phyloP scores from a whole-genome alignment of 805 yeast species.

The Metahyphopichia silvanorum region DNA sequence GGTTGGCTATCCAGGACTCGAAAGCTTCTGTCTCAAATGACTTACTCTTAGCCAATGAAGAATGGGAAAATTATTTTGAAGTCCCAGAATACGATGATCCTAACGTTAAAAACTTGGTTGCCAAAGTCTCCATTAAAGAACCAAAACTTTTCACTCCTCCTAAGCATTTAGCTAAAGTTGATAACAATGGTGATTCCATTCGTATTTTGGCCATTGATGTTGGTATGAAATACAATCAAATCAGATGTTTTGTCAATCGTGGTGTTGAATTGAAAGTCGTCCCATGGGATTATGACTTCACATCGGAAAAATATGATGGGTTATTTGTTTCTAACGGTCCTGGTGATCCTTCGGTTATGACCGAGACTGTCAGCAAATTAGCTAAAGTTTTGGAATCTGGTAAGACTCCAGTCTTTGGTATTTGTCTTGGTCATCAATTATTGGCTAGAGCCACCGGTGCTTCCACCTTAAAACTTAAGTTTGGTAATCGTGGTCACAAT shows the following conservation, averaged over 20 bases:
- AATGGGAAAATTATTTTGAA: slow-evolving; percentile 65
- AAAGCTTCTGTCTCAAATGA: slow-evolving; percentile 15
- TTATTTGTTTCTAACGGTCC: slow-evolving; percentile 97
- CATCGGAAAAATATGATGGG: slow-evolving; percentile 85
- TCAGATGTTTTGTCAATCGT: slow-evolving; percentile 91
- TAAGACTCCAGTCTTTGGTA: slow-evolving; percentile 92
- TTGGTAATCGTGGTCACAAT: slow-evolving; percentile 99
- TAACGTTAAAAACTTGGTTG: slow-evolving; percentile 86
- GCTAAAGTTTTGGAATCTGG: slow-evolving; percentile 55
- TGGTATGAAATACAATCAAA: slow-evolving; percentile 97
- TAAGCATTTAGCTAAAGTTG: slow-evolving; percentile 48
- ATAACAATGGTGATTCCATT: slow-evolving; percentile 69
- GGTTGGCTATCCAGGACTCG: slow-evolving; percentile 73
- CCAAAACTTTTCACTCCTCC: slow-evolving; percentile 74
- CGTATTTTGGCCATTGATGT: slow-evolving; percentile 91
- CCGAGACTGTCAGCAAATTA: slow-evolving; percentile 61
- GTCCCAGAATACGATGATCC: slow-evolving; percentile 93
- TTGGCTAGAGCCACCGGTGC: slow-evolving; percentile 96
- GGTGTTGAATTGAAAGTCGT: slow-evolving; percentile 96
- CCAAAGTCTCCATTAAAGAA: slow-evolving; percentile 76
- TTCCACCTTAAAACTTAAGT: slow-evolving; percentile 83
- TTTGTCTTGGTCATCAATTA: slow-evolving; percentile 97
- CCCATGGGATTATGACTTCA: slow-evolving; percentile 90
- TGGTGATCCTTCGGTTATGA: slow-evolving; percentile 93
- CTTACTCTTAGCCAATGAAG: slow-evolving; percentile 11